Conservation (phyloP, 2,329 filamentous ascomycete species). For the Pseudogymnoascus verrucosus region DNA sequence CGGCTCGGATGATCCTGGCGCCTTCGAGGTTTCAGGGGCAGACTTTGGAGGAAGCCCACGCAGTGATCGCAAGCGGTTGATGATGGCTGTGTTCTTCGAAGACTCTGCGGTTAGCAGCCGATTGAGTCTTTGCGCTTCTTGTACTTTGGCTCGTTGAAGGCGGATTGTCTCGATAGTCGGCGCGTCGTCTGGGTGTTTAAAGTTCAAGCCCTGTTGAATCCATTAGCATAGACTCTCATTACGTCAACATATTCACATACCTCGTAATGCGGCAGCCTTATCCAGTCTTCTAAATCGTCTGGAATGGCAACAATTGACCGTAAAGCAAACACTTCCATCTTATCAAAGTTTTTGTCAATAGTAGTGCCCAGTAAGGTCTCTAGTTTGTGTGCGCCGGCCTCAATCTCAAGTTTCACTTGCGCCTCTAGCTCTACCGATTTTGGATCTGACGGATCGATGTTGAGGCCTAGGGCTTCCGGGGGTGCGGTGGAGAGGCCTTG, state of each 20-base stretch:
- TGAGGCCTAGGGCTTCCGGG: constrained; percentile 75
- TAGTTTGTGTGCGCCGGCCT: constrained; percentile 77
- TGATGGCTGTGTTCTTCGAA: constrained; percentile 62
- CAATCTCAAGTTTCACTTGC: constrained; percentile 62
- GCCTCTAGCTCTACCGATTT: constrained; percentile 34
- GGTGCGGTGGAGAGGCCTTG: constrained; percentile 67
- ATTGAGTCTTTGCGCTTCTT: constrained; percentile 72
- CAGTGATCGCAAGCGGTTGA: constrained; percentile 55
- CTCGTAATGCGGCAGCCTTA: constrained; percentile 79
- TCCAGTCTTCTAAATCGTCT: constrained; percentile 66
- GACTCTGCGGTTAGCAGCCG: constrained; percentile 61
- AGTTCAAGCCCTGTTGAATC: constrained; percentile 21
- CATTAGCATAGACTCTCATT: background rate
- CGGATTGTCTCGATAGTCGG: constrained; percentile 63
- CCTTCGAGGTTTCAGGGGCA: constrained; percentile 41
- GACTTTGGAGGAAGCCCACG: constrained; percentile 35
- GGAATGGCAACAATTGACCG: constrained; percentile 72
- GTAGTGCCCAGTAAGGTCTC: constrained; percentile 74
- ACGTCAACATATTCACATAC: constrained; percentile 31
- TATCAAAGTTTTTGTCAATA: constrained; percentile 79
- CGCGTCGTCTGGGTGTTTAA: constrained; percentile 27
- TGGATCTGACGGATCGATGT: constrained; percentile 38
- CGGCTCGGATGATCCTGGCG: constrained; percentile 14
- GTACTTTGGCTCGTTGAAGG: constrained; percentile 62
- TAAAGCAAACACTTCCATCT: constrained; percentile 83